Conservation (phyloP, 805 yeast species). For the Candida tammaniensis region DNA sequence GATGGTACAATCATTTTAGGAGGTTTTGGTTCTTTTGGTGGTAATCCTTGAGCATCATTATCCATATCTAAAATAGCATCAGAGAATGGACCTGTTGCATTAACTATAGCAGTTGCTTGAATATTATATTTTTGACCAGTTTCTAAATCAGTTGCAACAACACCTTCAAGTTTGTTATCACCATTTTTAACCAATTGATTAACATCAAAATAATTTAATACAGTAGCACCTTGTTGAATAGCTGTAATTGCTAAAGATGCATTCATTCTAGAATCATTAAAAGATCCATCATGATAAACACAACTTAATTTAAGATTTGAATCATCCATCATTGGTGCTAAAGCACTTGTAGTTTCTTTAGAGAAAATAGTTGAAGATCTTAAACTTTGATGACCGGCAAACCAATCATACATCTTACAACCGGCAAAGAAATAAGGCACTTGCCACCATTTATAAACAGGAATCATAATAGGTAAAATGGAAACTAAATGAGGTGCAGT, state of each 20-base stretch:
- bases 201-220: conserved; percentile 83
- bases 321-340: conserved; percentile 84
- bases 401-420: conserved; percentile 85
- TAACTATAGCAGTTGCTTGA: conserved; percentile 71
- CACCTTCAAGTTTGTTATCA: conserved; percentile 66
- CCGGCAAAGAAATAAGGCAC: conserved; percentile 91
- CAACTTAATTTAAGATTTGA: conserved; percentile 81
- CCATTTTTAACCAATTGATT: conserved; percentile 64
- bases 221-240: conserved; percentile 82
- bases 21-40: conserved; percentile 47
- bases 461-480: conserved; percentile 89
- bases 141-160: conserved; percentile 68
- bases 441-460: conserved; percentile 96
- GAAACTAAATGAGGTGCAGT: conserved; percentile 91
- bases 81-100: conserved; percentile 94
- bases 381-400: conserved; percentile 87
- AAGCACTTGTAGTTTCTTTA: conserved; percentile 60
- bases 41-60: conserved; percentile 60
- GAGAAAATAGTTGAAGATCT: conserved; percentile 73
- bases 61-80: conserved; percentile 88
- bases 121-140: conserved; percentile 62
- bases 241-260: conserved; percentile 85
- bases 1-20: conserved; percentile 92
- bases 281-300: conserved; percentile 93
- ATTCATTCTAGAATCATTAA: conserved; percentile 91